Evolutionary conservation across 768 basidiomycete species (phyloP).

Genomic region (Pisolithus sp.): DNA sequence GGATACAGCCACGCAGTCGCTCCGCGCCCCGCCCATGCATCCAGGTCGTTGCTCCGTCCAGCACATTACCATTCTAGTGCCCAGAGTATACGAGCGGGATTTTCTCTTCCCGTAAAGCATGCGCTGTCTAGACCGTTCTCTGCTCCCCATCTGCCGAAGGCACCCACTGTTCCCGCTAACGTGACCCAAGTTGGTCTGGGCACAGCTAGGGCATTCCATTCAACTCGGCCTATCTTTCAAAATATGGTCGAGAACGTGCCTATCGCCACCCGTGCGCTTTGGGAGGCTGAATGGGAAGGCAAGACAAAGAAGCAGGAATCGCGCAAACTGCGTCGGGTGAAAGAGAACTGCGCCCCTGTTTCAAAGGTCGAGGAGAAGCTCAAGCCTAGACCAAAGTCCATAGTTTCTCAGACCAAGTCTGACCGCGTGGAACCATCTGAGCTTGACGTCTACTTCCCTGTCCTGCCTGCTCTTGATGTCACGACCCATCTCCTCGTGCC

Average conservation of each 20-base stretch:
- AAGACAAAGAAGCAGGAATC: constrained; percentile 41
- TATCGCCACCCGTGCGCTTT: constrained; percentile 64
- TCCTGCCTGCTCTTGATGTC: constrained; percentile 30
- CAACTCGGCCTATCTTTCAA: constrained; percentile 70
- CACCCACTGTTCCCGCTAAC: constrained; percentile 40
- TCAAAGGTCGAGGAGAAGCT: constrained; percentile 24
- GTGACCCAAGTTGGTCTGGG: constrained; percentile 70
- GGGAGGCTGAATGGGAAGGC: constrained; percentile 67
- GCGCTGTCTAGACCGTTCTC: constrained; percentile 43
- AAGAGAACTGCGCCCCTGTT: constrained; percentile 14
- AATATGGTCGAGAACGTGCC: constrained; percentile 77
- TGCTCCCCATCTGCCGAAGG: constrained; percentile 53
- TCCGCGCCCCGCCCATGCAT: constrained; percentile 2
- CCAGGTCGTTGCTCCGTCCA: constrained; percentile 9
- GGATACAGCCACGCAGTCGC: constrained; percentile 34
- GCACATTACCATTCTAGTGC: constrained; percentile 16
- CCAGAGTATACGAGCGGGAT: constrained; percentile 42
- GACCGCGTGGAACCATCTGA: constrained; percentile 28
- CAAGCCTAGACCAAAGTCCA: constrained; percentile 14
- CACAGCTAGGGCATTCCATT: constrained; percentile 68
- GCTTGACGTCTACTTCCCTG: constrained; percentile 59
- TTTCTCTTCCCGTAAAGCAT: constrained; percentile 51
- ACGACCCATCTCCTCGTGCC: constrained; percentile 70
- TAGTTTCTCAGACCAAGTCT: constrained; percentile 1
- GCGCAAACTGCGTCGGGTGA: constrained; percentile 17